Base-by-base conservation (phyloP, 139 green algal species). In the Chlorella sp. region DNA sequence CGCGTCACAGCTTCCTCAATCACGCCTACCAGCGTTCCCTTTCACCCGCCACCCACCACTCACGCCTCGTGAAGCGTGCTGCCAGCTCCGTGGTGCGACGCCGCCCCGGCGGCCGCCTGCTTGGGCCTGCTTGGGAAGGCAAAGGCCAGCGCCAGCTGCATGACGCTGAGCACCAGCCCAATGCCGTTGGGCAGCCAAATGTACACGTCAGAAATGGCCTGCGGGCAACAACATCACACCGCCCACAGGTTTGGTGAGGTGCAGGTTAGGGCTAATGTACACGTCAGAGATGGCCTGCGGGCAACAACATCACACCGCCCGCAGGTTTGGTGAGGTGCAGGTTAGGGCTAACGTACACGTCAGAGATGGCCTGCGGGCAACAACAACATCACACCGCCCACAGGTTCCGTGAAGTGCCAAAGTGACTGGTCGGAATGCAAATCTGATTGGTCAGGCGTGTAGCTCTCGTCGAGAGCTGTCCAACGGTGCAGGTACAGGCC, bases 301-400 rank as follows among this genome's bases (percentile, higher is more conserved):
- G 20, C 4, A 64, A 29, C 14, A 17, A 55, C 10, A 20, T 27
- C 22, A 27, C 20, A 64, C 55, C 22, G 24, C 55, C 10, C 42
- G 17, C 10, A 24, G 42, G 42, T 55, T 55, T 55, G 42, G 42
- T 55, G 42, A 17, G 42, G 42, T n/a, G n/a, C n/a, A n/a, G n/a
- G n/a, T n/a, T n/a, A n/a, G n/a, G n/a, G n/a, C n/a, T n/a, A 32
- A 80, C 75, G 69, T 70, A 72, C 5, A 31, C 10, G 30, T 80
- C 74, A 2, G 5, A 1, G 10, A 75, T 26, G 49, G 74, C 74
- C 17, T 64, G 55, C 22, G 27, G 55, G 20, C 4, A 64, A 29
- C 14, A n/a, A n/a, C n/a, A 17, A 55, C 10, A 20, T 27, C 22
- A 27, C 20, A 64, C 55, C 22, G 24, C 55, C 10, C 42, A 55